Evolutionary conservation across 73 alveolate species (phyloP), one percentile per base, ranked within the genome.

Genomic region (Paramecium biaurelia): DNA sequence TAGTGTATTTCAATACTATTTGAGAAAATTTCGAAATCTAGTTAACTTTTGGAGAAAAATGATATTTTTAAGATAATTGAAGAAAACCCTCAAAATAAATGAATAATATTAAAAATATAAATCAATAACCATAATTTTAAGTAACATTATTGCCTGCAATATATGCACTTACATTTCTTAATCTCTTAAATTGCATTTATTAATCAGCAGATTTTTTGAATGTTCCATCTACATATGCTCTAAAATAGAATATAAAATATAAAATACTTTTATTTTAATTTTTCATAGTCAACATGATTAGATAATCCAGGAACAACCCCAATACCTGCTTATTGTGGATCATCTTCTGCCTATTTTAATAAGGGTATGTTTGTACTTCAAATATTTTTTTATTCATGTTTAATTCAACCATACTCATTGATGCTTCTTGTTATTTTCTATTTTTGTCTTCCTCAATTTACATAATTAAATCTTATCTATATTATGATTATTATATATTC

Each of bases 291-390:
- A 28, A 72, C 63, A 38, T 72, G 86, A 38, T 72, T 72, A 4
- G 86, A 72, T 72, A 72, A 37, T 12, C 86, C 86, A 4, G 86
- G 86, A 72, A 72, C 86, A 72, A 72, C 86, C 12, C 86, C 86
- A 34, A 72, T 72, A 72, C 68, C 68, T 4, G 68, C 68, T 18
- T 5, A 53, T 53, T 53, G 21, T 0, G 35, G 32, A 28, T 72
- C 86, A 21, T 72, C 58, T 34, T 72, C 86, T 15, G 86, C 32
- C 58, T 63, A 63, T 63, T 30, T 5, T 63, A 32, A 53, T 53
- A 53, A 14, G 4, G 0, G 21, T 63, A 7, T 63, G n/a, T 14
- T 14, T 2, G 12, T 63, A 63, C 84, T 63, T 63, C 84, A 9
- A 72, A 35, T 72, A 72, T 35, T 37, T 72, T 35, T 18, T 37